These are phyloP conservation scores for Fragaria nilgerrensis DNA, from an alignment of 306 rosid genomes.

Conservation along the genomic window DNA sequence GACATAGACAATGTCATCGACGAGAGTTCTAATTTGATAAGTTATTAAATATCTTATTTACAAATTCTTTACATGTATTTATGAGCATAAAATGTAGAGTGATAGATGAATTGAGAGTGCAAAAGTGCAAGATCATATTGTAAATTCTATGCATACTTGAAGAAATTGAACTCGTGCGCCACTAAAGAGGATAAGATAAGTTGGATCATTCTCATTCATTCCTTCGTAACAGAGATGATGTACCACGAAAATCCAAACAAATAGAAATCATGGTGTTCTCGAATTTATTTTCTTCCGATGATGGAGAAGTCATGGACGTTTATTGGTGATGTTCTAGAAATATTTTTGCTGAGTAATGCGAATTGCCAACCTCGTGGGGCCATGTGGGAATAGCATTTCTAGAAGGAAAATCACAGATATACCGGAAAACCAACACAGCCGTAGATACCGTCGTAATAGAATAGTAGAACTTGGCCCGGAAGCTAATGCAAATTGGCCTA, in stretches of 20 bases:
- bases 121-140: background rate
- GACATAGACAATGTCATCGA: background rate
- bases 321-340: background rate
- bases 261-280: background rate
- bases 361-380: conserved; percentile 9
- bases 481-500: background rate
- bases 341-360: background rate
- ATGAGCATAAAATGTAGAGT: background rate
- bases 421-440: background rate
- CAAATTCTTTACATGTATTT: background rate
- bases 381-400: conserved; percentile 2
- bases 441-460: background rate
- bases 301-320: conserved; percentile 5
- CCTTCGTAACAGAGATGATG: background rate
- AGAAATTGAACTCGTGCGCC: background rate
- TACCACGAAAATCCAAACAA: background rate
- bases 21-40: background rate
- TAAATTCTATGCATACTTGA: background rate
- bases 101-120: background rate
- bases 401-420: background rate
- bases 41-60: too few species aligned
- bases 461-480: background rate
- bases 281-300: background rate
- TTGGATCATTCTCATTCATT: background rate
- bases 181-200: background rate